phyloP scores from a whole-genome alignment of 768 basidiomycete genomes.

The Nevesoporus exiguus region DNA sequence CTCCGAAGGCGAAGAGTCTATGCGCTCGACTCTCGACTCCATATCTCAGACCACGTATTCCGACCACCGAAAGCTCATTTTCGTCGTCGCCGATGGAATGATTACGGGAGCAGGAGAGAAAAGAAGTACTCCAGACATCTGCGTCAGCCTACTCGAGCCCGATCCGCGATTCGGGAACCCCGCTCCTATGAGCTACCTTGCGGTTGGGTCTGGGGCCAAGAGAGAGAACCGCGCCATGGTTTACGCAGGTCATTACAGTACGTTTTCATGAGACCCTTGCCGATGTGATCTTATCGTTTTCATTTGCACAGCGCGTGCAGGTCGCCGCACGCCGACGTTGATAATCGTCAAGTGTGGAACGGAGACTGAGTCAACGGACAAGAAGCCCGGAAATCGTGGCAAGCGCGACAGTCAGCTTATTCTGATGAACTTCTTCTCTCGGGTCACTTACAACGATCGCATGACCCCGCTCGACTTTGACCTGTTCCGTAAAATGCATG shows the following conservation, averaged over 20 bases:
- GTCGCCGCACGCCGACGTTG: constrained; percentile 89
- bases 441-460: constrained; percentile 98
- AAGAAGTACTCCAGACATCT: constrained; percentile 93
- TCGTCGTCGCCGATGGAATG: constrained; percentile 97
- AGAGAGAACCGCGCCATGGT: constrained; percentile 94
- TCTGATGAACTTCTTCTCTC: constrained; percentile 99
- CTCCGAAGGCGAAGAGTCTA: constrained; percentile 91
- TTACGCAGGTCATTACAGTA: constrained; percentile 99
- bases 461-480: constrained; percentile 98
- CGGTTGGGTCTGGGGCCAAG: constrained; percentile 89
- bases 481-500: constrained; percentile 93
- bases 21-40: constrained; percentile 89
- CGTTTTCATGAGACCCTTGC: constrained; percentile 31
- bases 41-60: constrained; percentile 90
- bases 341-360: constrained; percentile 97
- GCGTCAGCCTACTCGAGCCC: constrained; percentile 85
- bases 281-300: constrained; percentile 1
- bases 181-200: constrained; percentile 86
- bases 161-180: constrained; percentile 97
- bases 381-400: constrained; percentile 96
- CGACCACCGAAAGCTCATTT: constrained; percentile 87
- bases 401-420: constrained; percentile 99
- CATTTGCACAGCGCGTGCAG: constrained; percentile 59
- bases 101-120: constrained; percentile 98
- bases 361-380: constrained; percentile 78